These are phyloP conservation scores for Entophlyctis luteolus DNA, from an alignment of 192 early-diverging fungal species.

Conservation along the genomic window DNA sequence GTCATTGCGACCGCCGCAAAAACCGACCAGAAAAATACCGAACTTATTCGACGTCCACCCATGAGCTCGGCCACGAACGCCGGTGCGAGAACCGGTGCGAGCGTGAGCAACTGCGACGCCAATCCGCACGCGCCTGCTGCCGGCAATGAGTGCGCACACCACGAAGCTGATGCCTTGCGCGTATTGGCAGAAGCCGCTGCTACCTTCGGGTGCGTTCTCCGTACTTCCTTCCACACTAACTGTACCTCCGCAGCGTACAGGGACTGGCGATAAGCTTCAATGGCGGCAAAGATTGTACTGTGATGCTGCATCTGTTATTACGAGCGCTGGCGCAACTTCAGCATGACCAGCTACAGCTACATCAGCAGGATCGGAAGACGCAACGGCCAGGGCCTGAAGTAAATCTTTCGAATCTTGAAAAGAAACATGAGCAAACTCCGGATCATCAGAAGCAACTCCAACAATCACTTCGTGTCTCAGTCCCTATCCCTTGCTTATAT, in stretches of 20 bases:
- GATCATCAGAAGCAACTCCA: conserved; percentile 29
- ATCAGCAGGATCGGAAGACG: background rate
- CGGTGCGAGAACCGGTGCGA: background rate
- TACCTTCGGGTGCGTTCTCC: background rate
- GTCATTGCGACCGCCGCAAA: too few species aligned
- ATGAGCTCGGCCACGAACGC: too few species aligned
- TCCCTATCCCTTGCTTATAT: conserved; percentile 59
- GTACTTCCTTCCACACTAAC: background rate
- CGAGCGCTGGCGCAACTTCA: conserved; percentile 55
- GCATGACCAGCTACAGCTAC: background rate
- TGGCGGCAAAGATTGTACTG: conserved; percentile 97
- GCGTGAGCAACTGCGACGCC: background rate
- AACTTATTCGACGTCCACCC: too few species aligned
- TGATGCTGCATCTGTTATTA: conserved; percentile 74
- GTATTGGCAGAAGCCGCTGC: background rate
- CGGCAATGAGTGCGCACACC: too few species aligned
- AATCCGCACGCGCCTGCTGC: background rate
- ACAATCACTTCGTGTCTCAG: background rate
- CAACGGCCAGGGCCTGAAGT: background rate
- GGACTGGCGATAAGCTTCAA: conserved; percentile 82
- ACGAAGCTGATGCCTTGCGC: background rate
- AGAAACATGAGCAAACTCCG: background rate
- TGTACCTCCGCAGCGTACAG: conserved; percentile 44
- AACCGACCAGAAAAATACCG: too few species aligned
- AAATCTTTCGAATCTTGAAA: background rate